Evolutionary conservation across 139 green algal species (phyloP).

Genomic region (Chlamydomonas sp.): DNA sequence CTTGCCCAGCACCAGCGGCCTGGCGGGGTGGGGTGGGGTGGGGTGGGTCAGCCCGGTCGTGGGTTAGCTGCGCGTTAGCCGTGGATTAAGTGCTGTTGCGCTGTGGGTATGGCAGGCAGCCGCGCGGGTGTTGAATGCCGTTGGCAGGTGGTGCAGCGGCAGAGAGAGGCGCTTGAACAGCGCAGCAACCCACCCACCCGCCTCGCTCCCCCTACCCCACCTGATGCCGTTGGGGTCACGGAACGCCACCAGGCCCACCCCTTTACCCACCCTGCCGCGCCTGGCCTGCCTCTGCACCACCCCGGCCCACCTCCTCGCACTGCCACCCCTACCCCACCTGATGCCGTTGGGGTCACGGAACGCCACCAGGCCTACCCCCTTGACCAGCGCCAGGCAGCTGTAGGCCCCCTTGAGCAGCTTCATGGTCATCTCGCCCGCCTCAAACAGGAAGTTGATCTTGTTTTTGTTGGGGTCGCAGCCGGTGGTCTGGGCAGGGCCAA

Average conservation of each 20-base stretch:
- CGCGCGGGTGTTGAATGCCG: no score
- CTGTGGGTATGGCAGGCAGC: no score
- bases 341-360: conserved; percentile 98
- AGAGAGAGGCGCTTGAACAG: not conserved
- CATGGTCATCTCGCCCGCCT: conserved; percentile 88
- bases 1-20: conserved; percentile 91
- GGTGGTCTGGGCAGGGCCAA: conserved; percentile 36
- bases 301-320: not conserved
- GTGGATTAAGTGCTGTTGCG: no score
- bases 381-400: conserved; percentile 90
- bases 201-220: not conserved
- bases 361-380: conserved; percentile 94
- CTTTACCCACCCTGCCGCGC: no score
- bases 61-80: no score
- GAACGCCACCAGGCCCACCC: conserved; percentile 81
- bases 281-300: no score
- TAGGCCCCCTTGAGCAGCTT: conserved; percentile 92
- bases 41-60: not conserved
- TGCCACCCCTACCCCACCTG: conserved; percentile 57
- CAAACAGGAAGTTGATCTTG: conserved; percentile 89
- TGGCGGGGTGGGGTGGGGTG: conserved; percentile 31
- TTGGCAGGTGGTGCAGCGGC: not conserved
- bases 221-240: conserved; percentile 85
- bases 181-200: not conserved
- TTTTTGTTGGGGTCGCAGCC: conserved; percentile 80